Evolutionary conservation across 768 basidiomycete species (phyloP).

Genomic region (Tulasnella sp.): DNA sequence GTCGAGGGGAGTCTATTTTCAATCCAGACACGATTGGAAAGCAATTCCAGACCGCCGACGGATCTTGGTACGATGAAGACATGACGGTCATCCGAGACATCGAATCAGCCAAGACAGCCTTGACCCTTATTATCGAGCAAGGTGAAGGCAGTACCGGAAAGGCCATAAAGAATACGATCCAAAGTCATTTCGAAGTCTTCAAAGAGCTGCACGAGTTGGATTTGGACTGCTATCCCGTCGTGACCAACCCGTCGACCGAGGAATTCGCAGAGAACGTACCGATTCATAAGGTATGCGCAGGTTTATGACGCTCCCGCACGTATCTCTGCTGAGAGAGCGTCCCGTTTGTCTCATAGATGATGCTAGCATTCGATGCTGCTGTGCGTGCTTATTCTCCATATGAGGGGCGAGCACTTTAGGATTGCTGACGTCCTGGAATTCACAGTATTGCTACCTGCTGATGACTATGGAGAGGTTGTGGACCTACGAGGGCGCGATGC

Average conservation of each 20-base stretch:
- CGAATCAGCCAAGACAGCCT: not conserved
- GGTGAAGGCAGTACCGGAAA: not conserved
- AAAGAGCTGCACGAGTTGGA: not conserved
- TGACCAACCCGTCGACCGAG: not conserved
- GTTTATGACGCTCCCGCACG: not conserved
- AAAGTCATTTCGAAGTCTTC: not conserved
- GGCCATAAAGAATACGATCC: not conserved
- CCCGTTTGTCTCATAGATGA: not conserved
- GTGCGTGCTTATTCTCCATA: not conserved
- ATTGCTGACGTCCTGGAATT: not conserved
- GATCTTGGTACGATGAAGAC: not conserved
- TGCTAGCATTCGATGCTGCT: not conserved
- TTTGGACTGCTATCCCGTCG: not conserved
- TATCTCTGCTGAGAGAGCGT: not conserved
- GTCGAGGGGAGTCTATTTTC: not conserved
- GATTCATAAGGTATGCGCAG: not conserved
- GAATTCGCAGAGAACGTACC: not conserved
- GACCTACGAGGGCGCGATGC: not conserved
- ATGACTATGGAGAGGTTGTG: not conserved
- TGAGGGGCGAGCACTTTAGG: not conserved
- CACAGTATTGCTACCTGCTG: not conserved
- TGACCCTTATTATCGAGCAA: slow-evolving; percentile 3
- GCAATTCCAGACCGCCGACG: not conserved
- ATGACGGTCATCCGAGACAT: not conserved
- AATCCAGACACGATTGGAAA: not conserved